phyloP scores from a whole-genome alignment of 768 basidiomycete species.

The Chalciporus sphaerocephalus region DNA sequence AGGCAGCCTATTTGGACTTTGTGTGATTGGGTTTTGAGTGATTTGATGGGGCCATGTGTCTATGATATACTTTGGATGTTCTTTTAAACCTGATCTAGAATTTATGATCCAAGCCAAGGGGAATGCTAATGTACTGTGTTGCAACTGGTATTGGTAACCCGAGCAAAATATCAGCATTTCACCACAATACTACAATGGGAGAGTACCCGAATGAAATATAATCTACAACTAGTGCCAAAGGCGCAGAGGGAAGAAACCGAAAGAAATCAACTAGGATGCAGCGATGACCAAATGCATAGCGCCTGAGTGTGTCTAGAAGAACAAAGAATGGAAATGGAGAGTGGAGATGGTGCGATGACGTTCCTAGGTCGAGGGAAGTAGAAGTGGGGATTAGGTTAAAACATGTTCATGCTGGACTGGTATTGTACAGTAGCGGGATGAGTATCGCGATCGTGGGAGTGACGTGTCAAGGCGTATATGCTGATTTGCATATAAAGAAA shows the following conservation, averaged over 20 bases:
- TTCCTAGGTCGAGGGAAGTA: neutral
- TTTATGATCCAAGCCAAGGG: too few species aligned
- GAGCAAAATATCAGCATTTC: neutral
- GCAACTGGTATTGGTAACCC: too few species aligned
- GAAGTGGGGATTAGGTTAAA: constrained; percentile 8
- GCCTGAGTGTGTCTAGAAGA: neutral
- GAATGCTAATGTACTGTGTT: too few species aligned
- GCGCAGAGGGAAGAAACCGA: neutral
- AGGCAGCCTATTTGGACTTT: constrained; percentile 4
- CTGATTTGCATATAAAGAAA: neutral
- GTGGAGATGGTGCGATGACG: neutral
- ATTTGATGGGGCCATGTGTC: neutral
- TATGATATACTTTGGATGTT: too few species aligned
- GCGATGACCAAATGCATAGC: neutral
- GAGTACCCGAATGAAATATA: constrained; percentile 3
- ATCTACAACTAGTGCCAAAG: constrained; percentile 2
- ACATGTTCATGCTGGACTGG: constrained; percentile 4
- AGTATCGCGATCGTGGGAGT: neutral
- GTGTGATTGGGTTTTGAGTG: neutral
- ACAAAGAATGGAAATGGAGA: neutral
- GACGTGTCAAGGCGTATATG: neutral
- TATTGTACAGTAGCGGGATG: constrained; percentile 12
- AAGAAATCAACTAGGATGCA: neutral
- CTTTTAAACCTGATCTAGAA: too few species aligned
- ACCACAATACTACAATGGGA: neutral